Base-by-base conservation (phyloP, 2,329 filamentous ascomycete species). In the Zasmidium cellare region DNA sequence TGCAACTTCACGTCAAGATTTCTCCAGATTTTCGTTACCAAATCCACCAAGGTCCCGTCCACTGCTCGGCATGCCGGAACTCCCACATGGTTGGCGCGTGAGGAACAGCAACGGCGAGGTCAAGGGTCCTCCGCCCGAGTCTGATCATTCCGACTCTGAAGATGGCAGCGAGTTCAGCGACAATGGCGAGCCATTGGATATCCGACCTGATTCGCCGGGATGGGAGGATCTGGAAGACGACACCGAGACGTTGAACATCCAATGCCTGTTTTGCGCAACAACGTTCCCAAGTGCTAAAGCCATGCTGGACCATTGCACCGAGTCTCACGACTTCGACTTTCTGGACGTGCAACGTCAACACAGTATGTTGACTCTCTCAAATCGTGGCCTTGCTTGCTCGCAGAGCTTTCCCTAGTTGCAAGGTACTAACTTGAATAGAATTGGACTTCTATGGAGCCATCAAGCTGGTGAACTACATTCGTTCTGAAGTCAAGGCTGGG, bases 401-500 rank as follows among this genome's bases (percentile, higher is more conserved):
- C 9, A 35, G 3, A 2, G 18, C 20, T 14, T 19, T 38, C 25
- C 25, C 25, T 28, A n/a, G n/a, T 28, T 5, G 25, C 25, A 11
- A 28, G 25, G 25, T 28, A 28, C 25, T 28, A 31, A 46, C 20
- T 46, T 12, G 28, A 28, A 6, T 24, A 78, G 77, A 66, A 38
- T 70, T 79, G 58, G 77, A 79, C 56, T 80, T 79, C 62, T 76
- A 76, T 56, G 65, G 63, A n/a, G 72, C 69, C 22, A 73, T 80
- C 56, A 78, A 77, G 59, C 68, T 79, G 12, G 70, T 82, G 60
- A 83, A 83, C 65, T 82, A 77, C 62, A 72, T 82, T 19, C 76
- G 80, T 23, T 65, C 71, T 46, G 72, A 77, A 53, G 74, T 74
- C 19, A 62, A 72, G 47, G 72, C 70, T 28, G 75, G 74, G 9